These are phyloP conservation scores for Coriaria nepalensis DNA, from an alignment of 306 rosid genomes.

Conservation along the genomic window DNA sequence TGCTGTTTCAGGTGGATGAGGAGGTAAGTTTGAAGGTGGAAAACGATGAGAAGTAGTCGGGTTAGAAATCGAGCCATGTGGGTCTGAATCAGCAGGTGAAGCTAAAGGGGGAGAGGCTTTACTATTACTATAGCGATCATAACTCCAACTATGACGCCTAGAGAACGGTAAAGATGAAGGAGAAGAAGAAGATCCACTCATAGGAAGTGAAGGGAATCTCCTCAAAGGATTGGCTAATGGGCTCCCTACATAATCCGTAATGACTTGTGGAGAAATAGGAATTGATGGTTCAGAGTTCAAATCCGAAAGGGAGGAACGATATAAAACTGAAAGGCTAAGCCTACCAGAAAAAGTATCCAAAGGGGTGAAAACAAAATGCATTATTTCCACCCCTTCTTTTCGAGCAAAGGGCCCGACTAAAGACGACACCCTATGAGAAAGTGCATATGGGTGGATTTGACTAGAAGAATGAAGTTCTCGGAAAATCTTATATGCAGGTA, in stretches of 20 bases:
- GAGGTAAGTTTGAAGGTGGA: slow-evolving; percentile 58
- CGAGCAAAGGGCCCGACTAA: slow-evolving; percentile 54
- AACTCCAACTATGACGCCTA: slow-evolving; percentile 54
- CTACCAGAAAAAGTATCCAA: slow-evolving; percentile 71
- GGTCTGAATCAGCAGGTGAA: slow-evolving; percentile 66
- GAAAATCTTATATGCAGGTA: slow-evolving; percentile 58
- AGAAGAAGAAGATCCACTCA: slow-evolving; percentile 28
- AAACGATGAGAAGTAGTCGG: slow-evolving; percentile 20
- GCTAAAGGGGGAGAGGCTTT: slow-evolving; percentile 44
- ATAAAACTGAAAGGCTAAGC: slow-evolving; percentile 54
- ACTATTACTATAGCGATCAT: slow-evolving; percentile 25
- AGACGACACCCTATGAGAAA: slow-evolving; percentile 59
- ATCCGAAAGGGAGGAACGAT: slow-evolving; percentile 37
- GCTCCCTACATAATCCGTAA: slow-evolving; percentile 76
- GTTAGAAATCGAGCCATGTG: slow-evolving; percentile 27
- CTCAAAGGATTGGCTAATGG: slow-evolving; percentile 54
- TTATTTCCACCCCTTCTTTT: slow-evolving; percentile 59
- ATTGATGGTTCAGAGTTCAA: slow-evolving; percentile 49
- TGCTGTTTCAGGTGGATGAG: slow-evolving; percentile 45
- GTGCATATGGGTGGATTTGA: slow-evolving; percentile 40
- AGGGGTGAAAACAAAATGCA: slow-evolving; percentile 60
- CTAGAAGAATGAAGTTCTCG: slow-evolving; percentile 53
- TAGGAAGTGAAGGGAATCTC: slow-evolving; percentile 49
- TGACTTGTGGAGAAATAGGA: slow-evolving; percentile 59
- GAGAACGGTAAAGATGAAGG: slow-evolving; percentile 37